These are phyloP conservation scores for Apiotrichum veenhuisii DNA, from an alignment of 1,284 basidiomycete genomes.

Conservation along the genomic window DNA sequence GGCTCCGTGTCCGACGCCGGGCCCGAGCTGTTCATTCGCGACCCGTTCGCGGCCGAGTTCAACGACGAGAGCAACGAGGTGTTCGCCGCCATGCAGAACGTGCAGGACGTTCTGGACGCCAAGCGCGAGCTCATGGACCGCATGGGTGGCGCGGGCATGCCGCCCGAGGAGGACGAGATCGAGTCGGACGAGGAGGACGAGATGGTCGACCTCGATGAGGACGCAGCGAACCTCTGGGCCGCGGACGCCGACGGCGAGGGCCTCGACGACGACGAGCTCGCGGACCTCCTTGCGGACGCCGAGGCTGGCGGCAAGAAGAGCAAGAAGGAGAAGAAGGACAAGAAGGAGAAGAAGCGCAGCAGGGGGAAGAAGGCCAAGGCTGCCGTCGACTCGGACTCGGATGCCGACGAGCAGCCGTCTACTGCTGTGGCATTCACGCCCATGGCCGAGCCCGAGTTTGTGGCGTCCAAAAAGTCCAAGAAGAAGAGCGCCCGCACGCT, in stretches of 20 bases:
- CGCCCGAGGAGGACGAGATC: slow-evolving; percentile 16
- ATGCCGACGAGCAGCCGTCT: slow-evolving; percentile 6
- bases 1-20: slow-evolving; percentile 54
- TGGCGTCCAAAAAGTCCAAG: slow-evolving; percentile 24
- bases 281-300: slow-evolving; percentile 37
- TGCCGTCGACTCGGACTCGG: slow-evolving; percentile 4
- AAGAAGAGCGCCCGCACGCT: slow-evolving; percentile 25
- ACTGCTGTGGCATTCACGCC: slow-evolving; percentile 36
- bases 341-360: slow-evolving; percentile 38
- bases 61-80: slow-evolving; percentile 43
- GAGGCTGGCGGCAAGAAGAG: slow-evolving; percentile 14
- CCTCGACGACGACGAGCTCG: slow-evolving; percentile 44
- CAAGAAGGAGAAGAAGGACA: slow-evolving; percentile 29
- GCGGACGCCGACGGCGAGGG: slow-evolving; percentile 23
- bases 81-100: too few species aligned
- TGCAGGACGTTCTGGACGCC: slow-evolving; percentile 27
- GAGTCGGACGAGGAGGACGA: slow-evolving; percentile 40
- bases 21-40: slow-evolving; percentile 25
- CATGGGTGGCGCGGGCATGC: slow-evolving; percentile 18
- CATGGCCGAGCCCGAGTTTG: slow-evolving; percentile 35
- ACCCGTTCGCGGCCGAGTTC: slow-evolving; percentile 33
- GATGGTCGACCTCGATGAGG: slow-evolving; percentile 38
- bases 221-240: slow-evolving; percentile 34
- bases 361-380: slow-evolving; percentile 38
- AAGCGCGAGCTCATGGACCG: slow-evolving; percentile 26